These are phyloP conservation scores for Monilinia aucupariae DNA, from an alignment of 2,329 filamentous ascomycete species.

Conservation along the genomic window DNA sequence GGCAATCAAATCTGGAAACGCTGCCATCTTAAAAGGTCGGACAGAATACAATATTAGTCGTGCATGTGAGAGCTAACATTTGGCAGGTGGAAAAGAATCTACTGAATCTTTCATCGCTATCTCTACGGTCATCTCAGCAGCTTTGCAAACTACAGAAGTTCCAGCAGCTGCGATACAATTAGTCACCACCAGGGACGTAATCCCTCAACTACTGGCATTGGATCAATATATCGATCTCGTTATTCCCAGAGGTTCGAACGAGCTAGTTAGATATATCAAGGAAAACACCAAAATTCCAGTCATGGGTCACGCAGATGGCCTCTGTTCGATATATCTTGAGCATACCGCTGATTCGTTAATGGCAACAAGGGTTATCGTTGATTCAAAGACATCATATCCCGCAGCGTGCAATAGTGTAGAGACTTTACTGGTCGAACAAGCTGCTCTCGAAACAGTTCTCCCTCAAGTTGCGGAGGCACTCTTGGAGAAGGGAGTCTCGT, in stretches of 20 bases:
- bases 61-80: neutral
- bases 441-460: slow-evolving; percentile 61
- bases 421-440: slow-evolving; percentile 77
- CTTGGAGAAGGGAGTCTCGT: slow-evolving; percentile 67
- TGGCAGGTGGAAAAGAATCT: slow-evolving; percentile 82
- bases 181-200: slow-evolving; percentile 85
- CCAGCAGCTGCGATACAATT: slow-evolving; percentile 87
- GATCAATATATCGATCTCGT: slow-evolving; percentile 90
- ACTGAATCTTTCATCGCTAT: slow-evolving; percentile 93
- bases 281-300: slow-evolving; percentile 89
- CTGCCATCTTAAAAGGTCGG: slow-evolving; percentile 84
- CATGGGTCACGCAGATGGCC: slow-evolving; percentile 88
- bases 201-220: slow-evolving; percentile 78
- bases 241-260: slow-evolving; percentile 61
- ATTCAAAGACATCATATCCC: slow-evolving; percentile 91
- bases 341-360: slow-evolving; percentile 66
- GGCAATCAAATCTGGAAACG: slow-evolving; percentile 94
- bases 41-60: neutral
- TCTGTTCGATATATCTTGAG: slow-evolving; percentile 84
- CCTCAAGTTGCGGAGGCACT: slow-evolving; percentile 70
- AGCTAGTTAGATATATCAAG: slow-evolving; percentile 65
- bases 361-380: slow-evolving; percentile 72
- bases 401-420: slow-evolving; percentile 95
- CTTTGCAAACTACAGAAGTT: slow-evolving; percentile 66
- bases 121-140: slow-evolving; percentile 73